phyloP scores from a whole-genome alignment of 2,329 filamentous ascomycete genomes.

The Arthrocladium fulminans region DNA sequence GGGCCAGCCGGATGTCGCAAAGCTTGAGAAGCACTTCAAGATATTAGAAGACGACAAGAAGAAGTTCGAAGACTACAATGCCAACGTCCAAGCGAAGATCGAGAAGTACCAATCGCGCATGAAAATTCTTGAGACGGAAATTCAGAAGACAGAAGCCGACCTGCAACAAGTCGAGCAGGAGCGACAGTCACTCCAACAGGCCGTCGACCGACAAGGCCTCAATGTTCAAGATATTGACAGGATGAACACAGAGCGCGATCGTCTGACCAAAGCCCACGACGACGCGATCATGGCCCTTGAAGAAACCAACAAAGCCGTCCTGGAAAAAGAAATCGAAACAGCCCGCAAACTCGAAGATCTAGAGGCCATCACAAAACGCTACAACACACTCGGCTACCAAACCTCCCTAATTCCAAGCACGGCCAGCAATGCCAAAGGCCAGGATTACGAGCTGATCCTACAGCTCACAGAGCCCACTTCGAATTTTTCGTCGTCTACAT shows the following conservation, averaged over 20 bases:
- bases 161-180: constrained; percentile 75
- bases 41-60: constrained; percentile 89
- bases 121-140: constrained; percentile 74
- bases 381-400: constrained; percentile 91
- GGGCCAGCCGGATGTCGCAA: constrained; percentile 69
- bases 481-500: constrained; percentile 60
- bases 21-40: constrained; percentile 80
- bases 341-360: constrained; percentile 80
- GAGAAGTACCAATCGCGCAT: constrained; percentile 81
- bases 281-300: constrained; percentile 66
- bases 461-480: constrained; percentile 60
- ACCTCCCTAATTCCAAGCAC: constrained; percentile 80
- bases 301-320: constrained; percentile 71
- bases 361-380: constrained; percentile 80
- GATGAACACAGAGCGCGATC: constrained; percentile 91
- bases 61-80: constrained; percentile 95
- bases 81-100: constrained; percentile 69
- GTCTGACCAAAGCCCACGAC: constrained; percentile 82
- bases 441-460: constrained; percentile 75
- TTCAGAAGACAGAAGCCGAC: constrained; percentile 67
- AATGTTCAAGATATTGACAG: constrained; percentile 98
- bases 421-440: constrained; percentile 74
- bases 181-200: constrained; percentile 66
- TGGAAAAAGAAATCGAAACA: constrained; percentile 82
- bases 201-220: constrained; percentile 86